A percentile compares a stretch with the other conserved stretches of the same genome.
Evolutionary conservation across 257 asterid genomes (phyloP).

Genomic region (Verbena officinalis): DNA sequence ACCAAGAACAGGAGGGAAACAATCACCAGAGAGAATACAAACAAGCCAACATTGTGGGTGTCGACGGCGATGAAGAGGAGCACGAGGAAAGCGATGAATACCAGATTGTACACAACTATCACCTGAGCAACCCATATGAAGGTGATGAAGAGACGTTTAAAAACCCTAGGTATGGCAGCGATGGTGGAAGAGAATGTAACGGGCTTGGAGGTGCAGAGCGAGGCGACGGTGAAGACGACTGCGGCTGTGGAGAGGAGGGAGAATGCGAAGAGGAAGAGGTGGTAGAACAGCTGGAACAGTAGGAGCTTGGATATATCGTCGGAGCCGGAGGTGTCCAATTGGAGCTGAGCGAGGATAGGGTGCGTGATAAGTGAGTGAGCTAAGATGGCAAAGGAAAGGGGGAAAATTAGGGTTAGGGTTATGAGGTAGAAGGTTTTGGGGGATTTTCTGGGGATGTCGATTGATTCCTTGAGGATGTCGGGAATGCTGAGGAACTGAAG

Average conservation of each 20-base stretch:
- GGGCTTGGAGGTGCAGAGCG: conserved; percentile 24
- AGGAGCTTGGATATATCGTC: conserved; percentile 79
- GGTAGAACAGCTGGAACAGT: conserved; percentile 72
- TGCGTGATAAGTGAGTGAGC: conserved; percentile 94
- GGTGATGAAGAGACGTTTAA: conserved; percentile 76
- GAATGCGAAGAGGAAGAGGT: conserved; percentile 82
- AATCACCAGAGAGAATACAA: conserved; percentile 53
- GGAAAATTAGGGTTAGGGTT: conserved; percentile 76
- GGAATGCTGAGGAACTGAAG: conserved; percentile 68
- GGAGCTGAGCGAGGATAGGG: conserved; percentile 73
- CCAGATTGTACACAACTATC: conserved; percentile 63
- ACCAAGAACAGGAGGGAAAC: conserved; percentile 64
- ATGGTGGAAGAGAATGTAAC: conserved; percentile 44
- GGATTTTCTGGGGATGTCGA: conserved; percentile 76
- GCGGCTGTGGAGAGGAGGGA: conserved; percentile 95
- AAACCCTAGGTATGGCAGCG: conserved; percentile 83
- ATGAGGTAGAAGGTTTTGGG: conserved; percentile 82
- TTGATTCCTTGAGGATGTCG: conserved; percentile 70
- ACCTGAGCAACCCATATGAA: conserved; percentile 74
- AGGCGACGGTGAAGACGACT: conserved; percentile 89
- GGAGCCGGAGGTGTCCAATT: conserved; percentile 50
- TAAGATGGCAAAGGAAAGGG: conserved; percentile 87
- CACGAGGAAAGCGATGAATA: conserved; percentile 63
- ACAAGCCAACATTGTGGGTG: conserved; percentile 56
- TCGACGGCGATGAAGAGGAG: conserved; percentile 67